Conservation (phyloP, 2,329 filamentous ascomycete species). For the Curvularia spicifera region DNA sequence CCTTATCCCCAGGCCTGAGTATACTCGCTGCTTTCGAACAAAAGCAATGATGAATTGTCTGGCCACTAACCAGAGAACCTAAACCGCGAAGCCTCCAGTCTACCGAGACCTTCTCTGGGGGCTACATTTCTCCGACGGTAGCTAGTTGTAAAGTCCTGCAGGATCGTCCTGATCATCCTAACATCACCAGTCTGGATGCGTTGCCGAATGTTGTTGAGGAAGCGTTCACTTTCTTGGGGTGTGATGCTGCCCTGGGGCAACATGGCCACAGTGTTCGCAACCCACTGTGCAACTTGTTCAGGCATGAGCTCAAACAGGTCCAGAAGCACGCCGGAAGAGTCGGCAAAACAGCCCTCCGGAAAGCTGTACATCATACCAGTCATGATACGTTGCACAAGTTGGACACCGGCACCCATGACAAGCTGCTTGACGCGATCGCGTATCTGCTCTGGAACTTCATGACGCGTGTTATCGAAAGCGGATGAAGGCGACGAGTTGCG, state of each 20-base stretch:
- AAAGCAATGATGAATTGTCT: slow-evolving; percentile 14
- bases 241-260: slow-evolving; percentile 77
- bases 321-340: slow-evolving; percentile 90
- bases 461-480: slow-evolving; percentile 65
- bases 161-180: slow-evolving; percentile 78
- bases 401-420: slow-evolving; percentile 72
- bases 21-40: slow-evolving; percentile 8
- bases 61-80: slow-evolving; percentile 64
- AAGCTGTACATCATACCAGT: slow-evolving; percentile 99
- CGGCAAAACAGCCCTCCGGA: slow-evolving; percentile 91
- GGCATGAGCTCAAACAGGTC: slow-evolving; percentile 88
- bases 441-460: slow-evolving; percentile 70
- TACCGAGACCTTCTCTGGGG: slow-evolving; percentile 87
- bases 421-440: slow-evolving; percentile 75
- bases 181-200: slow-evolving; percentile 72
- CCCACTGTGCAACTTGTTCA: slow-evolving; percentile 78
- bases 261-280: slow-evolving; percentile 81
- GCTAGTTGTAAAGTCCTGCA: slow-evolving; percentile 96
- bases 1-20: background rate
- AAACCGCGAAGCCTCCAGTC: slow-evolving; percentile 86
- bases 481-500: slow-evolving; percentile 70
- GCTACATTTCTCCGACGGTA: slow-evolving; percentile 94
- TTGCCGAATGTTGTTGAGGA: slow-evolving; percentile 81
- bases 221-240: slow-evolving; percentile 76
- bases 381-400: slow-evolving; percentile 84